These are phyloP conservation scores for Penicillium robsamsonii DNA, from an alignment of 495 filamentous ascomycete species.

Conservation along the genomic window DNA sequence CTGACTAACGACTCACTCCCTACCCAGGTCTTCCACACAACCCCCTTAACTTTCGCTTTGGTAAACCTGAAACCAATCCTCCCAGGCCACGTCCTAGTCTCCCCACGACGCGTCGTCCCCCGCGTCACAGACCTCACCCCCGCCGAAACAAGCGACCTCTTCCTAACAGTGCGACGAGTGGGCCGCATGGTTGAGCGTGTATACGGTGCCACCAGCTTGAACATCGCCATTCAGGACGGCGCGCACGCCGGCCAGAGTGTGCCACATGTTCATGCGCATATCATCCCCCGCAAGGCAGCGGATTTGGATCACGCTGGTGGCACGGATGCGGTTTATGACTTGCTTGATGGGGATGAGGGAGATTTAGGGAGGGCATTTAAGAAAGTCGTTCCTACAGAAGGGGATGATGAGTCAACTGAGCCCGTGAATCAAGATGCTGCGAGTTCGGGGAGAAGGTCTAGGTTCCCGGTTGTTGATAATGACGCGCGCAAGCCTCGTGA, in stretches of 20 bases:
- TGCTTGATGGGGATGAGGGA: conserved; percentile 81
- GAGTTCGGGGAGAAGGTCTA: conserved; percentile 29
- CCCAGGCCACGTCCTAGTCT: conserved; percentile 87
- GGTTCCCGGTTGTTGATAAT: conserved; percentile 64
- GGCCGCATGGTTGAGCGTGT: conserved; percentile 72
- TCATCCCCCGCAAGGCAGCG: conserved; percentile 70
- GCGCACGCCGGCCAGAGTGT: conserved; percentile 85
- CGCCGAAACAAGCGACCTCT: conserved; percentile 78
- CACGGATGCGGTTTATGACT: conserved; percentile 69
- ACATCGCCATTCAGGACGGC: conserved; percentile 93
- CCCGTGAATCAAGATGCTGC: conserved; percentile 1
- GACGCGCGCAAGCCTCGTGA: conserved; percentile 63
- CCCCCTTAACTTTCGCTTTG: conserved; percentile 74
- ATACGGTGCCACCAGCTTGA: conserved; percentile 67
- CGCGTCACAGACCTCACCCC: conserved; percentile 73
- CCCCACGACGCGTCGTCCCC: conserved; percentile 55
- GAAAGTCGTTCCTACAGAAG: conserved; percentile 11
- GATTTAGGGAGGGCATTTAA: conserved; percentile 61
- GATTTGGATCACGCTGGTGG: conserved; percentile 55
- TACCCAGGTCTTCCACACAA: conserved; percentile 75
- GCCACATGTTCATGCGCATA: conserved; percentile 87
- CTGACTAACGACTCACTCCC: not conserved
- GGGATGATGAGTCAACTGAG: not conserved
- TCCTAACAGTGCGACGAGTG: conserved; percentile 77
- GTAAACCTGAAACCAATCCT: conserved; percentile 95